Percentiles rank a stretch among this genome's conserved stretches.
Conservation (phyloP, 1,139 yeast species). For the Candida tropicalis region DNA sequence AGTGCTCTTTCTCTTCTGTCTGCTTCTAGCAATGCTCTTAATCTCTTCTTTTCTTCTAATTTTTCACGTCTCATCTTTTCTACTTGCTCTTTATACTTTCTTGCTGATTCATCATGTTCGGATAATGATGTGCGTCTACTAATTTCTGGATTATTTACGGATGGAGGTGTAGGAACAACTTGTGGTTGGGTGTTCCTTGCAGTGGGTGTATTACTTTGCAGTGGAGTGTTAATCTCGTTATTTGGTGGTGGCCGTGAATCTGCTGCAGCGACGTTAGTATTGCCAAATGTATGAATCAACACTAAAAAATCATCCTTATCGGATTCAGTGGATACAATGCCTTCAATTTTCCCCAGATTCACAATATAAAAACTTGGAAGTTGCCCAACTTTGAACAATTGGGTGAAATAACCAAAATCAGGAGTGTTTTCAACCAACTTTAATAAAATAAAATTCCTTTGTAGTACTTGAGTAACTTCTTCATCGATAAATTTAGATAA, state of each 20-base stretch:
- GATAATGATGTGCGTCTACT: not conserved
- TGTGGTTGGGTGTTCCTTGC: not conserved
- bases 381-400: conserved; percentile 47
- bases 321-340: conserved; percentile 36
- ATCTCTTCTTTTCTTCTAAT: conserved; percentile 55
- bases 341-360: conserved; percentile 46
- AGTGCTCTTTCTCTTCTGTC: conserved; percentile 55
- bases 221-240: not conserved
- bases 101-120: conserved; percentile 13
- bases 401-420: conserved; percentile 52
- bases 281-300: conserved; percentile 20
- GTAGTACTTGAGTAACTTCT: conserved; percentile 16
- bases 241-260: not conserved
- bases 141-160: not conserved
- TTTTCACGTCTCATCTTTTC: conserved; percentile 37
- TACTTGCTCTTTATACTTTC: conserved; percentile 42
- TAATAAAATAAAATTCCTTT: conserved; percentile 40
- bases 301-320: conserved; percentile 24
- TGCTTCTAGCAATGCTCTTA: conserved; percentile 49
- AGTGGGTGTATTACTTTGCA: not conserved
- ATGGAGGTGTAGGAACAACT: not conserved
- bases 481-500: conserved; percentile 18
- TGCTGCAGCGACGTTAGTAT: too few species aligned
- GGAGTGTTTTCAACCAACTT: conserved; percentile 44
- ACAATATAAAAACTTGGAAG: conserved; percentile 56